phyloP scores from a whole-genome alignment of 768 basidiomycete genomes.

The Russula emetica region DNA sequence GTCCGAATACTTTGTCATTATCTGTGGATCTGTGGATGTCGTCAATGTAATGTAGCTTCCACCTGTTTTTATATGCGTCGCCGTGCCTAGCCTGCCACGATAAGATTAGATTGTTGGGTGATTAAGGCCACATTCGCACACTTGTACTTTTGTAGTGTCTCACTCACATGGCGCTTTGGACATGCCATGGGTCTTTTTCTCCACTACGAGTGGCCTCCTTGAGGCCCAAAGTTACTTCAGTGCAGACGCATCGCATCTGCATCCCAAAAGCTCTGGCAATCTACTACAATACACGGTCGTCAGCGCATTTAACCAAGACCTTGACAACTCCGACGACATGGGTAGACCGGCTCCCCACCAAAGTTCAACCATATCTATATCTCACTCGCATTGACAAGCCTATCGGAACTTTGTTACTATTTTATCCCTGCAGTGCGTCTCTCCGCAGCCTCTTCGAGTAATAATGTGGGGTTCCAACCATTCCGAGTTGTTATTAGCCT shows the following conservation, averaged over 20 bases:
- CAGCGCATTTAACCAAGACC: not conserved
- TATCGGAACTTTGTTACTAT: constrained; percentile 86
- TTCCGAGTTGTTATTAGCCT: constrained; percentile 51
- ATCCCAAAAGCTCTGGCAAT: no score
- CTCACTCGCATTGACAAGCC: constrained; percentile 93
- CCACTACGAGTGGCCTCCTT: constrained; percentile 1
- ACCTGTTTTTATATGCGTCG: constrained; percentile 1
- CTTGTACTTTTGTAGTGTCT: no score
- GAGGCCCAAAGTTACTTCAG: not conserved
- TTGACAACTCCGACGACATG: constrained; percentile 44
- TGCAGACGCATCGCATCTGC: not conserved
- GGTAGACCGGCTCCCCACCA: constrained; percentile 60
- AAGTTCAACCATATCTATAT: constrained; percentile 72
- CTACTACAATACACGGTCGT: not conserved
- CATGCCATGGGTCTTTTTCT: not conserved
- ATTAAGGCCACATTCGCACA: not conserved
- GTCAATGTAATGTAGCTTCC: constrained; percentile 14
- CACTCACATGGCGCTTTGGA: constrained; percentile 11
- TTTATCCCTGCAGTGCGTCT: constrained; percentile 89
- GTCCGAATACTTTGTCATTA: constrained; percentile 16
- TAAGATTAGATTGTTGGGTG: constrained; percentile 18
- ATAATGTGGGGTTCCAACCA: not conserved
- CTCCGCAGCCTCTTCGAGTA: not conserved
- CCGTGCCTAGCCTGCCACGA: not conserved
- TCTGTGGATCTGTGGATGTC: constrained; percentile 30